Percentiles rank a stretch among this genome's conserved stretches.
Evolutionary conservation across 2,329 filamentous ascomycete genomes (phyloP).

Genomic region (Massarina eburnea): DNA sequence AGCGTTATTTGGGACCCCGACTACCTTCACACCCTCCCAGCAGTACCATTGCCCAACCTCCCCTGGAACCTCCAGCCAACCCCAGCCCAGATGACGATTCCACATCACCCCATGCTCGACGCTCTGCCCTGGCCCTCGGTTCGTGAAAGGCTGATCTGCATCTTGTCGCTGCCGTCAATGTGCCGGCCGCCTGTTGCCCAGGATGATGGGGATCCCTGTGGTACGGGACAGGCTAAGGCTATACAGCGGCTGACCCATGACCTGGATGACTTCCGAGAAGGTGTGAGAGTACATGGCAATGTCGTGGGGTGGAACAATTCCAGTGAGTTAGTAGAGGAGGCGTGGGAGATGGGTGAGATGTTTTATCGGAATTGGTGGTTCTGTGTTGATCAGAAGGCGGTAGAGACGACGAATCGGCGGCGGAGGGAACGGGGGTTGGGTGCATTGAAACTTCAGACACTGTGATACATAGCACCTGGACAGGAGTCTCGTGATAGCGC

Average conservation of each 20-base stretch:
- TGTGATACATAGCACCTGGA: too few species aligned
- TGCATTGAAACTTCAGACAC: conserved; percentile 18
- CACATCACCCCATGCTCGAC: conserved; percentile 61
- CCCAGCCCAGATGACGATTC: conserved; percentile 50
- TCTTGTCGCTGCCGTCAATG: conserved; percentile 54
- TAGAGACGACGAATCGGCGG: conserved; percentile 58
- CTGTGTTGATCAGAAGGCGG: conserved; percentile 56
- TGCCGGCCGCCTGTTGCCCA: conserved; percentile 51
- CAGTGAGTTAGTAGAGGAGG: conserved; percentile 52
- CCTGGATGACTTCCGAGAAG: conserved; percentile 58
- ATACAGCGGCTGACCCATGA: conserved; percentile 59
- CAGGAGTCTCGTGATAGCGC: background rate
- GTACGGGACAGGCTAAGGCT: conserved; percentile 39
- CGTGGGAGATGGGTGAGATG: conserved; percentile 62
- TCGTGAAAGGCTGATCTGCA: conserved; percentile 52
- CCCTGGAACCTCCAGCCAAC: conserved; percentile 54
- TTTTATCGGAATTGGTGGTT: conserved; percentile 65
- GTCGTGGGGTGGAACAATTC: conserved; percentile 49
- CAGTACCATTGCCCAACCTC: conserved; percentile 11
- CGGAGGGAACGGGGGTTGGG: conserved; percentile 50
- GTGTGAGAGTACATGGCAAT: conserved; percentile 32
- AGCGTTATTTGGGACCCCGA: conserved; percentile 15
- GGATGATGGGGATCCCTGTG: conserved; percentile 35
- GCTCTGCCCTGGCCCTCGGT: conserved; percentile 60
- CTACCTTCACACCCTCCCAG: conserved; percentile 17